Base-by-base conservation (phyloP, 1,284 basidiomycete species). In the Puccinia polysora region DNA sequence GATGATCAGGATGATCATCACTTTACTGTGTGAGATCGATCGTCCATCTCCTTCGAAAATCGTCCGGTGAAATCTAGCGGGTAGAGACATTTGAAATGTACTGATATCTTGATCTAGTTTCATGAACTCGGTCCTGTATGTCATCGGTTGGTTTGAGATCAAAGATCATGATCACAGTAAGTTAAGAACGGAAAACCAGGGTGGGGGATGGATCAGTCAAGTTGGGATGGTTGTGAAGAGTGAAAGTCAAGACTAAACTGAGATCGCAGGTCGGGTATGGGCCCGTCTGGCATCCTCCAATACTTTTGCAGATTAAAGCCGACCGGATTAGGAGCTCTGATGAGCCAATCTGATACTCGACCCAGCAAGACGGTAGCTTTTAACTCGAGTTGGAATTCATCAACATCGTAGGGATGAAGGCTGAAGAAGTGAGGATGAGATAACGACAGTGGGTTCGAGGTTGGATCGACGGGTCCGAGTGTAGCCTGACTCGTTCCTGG, bases 291-390 rank as follows among this genome's bases (percentile, higher is more conserved):
- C 30, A 58, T 47, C 25, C 59, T 56, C 43, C 40, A 59, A 23
- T 68, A 53, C 30, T 68, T 68, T 32, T 45, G 49, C 25, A 68
- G 20, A 59, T 68, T 68, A 25, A 56, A 68, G 45, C 65, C 65
- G 18, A 68, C 55, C 20, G 65, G 65, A 49, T 68, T 45, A 25
- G 65, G 65, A 28, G 53, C 43, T n/a, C 55, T 52, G 14, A 45
- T 56, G n/a, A 68, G 36, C 65, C 65, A 68, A 68, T 58, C 55
- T 47, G 65, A 56, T 2, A 68, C 55, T 34, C 65, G 36, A 14
- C 65, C 65, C 14, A 68, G 34, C 8, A 68, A 47, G 43, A 68
- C 30, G 23, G 55, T 58, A 34, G 53, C 65, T 59, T 68, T 68
- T 23, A 68, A 38, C 49, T 68, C 65, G 6, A 68, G 25, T 45